Conservation (phyloP, 352 stramenopile species). For the Phytopythium delawarense region DNA sequence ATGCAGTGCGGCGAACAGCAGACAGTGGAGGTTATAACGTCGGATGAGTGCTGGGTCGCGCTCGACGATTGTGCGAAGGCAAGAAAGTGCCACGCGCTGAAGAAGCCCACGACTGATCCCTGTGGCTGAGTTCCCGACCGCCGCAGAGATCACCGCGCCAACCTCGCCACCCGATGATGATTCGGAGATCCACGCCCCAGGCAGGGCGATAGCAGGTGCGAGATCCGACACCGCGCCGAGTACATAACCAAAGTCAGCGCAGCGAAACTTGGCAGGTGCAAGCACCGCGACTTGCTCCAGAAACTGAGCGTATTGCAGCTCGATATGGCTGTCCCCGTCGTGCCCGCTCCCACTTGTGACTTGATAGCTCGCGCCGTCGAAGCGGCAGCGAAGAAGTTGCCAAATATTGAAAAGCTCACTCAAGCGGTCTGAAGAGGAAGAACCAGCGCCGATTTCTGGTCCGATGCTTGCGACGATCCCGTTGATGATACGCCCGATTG, state of each 20-base stretch:
- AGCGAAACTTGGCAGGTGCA: conserved; percentile 54
- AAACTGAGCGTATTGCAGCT: conserved; percentile 50
- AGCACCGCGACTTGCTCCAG: conserved; percentile 72
- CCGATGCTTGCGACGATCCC: conserved; percentile 58
- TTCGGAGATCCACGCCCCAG: conserved; percentile 7
- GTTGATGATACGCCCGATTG: conserved; percentile 65
- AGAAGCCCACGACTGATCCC: conserved; percentile 57
- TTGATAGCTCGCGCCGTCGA: conserved; percentile 12
- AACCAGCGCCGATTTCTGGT: conserved; percentile 30
- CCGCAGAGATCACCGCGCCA: not conserved
- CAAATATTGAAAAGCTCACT: conserved; percentile 71
- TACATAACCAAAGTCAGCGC: conserved; percentile 46
- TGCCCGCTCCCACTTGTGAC: not conserved
- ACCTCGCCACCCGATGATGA: not conserved
- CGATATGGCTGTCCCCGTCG: conserved; percentile 19
- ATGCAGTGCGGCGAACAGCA: conserved; percentile 78
- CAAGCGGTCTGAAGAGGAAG: conserved; percentile 32
- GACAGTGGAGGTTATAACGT: conserved; percentile 51
- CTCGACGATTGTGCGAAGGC: conserved; percentile 74
- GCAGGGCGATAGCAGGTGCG: conserved; percentile 5
- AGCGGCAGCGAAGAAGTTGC: conserved; percentile 69
- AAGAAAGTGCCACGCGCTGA: conserved; percentile 68
- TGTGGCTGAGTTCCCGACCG: conserved; percentile 21
- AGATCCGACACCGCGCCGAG: conserved; percentile 30
- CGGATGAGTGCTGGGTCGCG: conserved; percentile 64